Evolutionary conservation across 73 alveolate species (phyloP).

Genomic region (Paramecium pentaurelia): DNA sequence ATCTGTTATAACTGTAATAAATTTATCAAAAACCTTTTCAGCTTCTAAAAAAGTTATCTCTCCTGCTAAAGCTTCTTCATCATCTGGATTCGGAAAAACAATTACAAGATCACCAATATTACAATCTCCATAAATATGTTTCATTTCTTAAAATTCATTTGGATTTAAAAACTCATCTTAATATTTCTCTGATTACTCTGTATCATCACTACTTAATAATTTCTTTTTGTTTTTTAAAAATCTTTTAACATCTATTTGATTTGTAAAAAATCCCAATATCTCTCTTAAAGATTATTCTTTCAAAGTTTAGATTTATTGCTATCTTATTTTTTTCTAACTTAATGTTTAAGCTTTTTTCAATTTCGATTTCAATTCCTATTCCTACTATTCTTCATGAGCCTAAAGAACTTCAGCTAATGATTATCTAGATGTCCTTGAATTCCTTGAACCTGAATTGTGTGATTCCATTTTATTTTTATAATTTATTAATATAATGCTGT

Average conservation of each 20-base stretch:
- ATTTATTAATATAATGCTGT: neutral
- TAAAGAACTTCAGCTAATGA: neutral
- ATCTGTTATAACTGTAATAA: neutral
- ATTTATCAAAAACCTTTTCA: neutral
- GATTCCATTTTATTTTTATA: neutral
- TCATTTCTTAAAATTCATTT: slow-evolving; percentile 19
- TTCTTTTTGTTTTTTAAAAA: neutral
- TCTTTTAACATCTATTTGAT: neutral
- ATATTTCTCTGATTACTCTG: neutral
- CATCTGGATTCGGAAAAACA: slow-evolving; percentile 7
- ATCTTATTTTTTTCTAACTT: neutral
- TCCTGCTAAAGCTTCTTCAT: neutral
- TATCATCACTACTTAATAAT: neutral
- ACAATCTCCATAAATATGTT: slow-evolving; percentile 2
- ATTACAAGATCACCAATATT: slow-evolving; percentile 12
- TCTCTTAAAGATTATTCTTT: neutral
- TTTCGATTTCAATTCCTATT: neutral
- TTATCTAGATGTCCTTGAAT: neutral
- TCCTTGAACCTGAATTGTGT: neutral
- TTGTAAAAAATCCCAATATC: slow-evolving; percentile 14
- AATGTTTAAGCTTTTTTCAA: neutral
- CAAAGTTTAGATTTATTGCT: neutral
- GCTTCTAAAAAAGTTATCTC: neutral
- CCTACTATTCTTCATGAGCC: neutral
- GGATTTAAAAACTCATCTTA: slow-evolving; percentile 36